Base-by-base conservation (phyloP, 352 stramenopile genomes). In the Chrysophaeum taylorii region DNA sequence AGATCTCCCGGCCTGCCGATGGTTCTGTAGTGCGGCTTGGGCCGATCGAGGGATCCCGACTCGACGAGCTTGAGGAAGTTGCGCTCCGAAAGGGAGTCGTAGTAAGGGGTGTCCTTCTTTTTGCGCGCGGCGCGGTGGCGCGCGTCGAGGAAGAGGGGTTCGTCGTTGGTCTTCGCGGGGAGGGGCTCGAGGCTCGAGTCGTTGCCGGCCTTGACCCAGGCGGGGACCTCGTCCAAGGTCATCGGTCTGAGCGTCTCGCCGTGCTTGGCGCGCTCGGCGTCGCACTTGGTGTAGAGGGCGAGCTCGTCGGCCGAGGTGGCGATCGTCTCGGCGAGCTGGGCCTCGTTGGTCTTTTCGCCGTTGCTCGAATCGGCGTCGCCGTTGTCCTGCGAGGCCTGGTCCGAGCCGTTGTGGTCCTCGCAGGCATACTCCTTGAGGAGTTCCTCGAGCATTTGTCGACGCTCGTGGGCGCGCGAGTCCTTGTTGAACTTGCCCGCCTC, bases 401-500 rank as follows among this genome's bases (percentile, higher is more conserved):
- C n/a, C n/a, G n/a, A n/a, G n/a, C n/a, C n/a, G n/a, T n/a, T n/a
- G n/a, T n/a, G n/a, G n/a, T n/a, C n/a, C n/a, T n/a, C n/a, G n/a
- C n/a, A n/a, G n/a, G n/a, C n/a, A n/a, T n/a, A 60, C 48, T 60
- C 48, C 5, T 21, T 15, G 33, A 66, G 57, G 12, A 66, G 57
- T 5, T 66, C 57, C 57, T 66, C 57, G 57, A 66, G 33, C 57
- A 66, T 66, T 1, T 48, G 62, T 53, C 64, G 57, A 37, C 68
- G 27, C 61, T 73, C 70, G 29, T 61, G 43, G 5, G 43, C 52
- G 39, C 74, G 71, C 23, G 45, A 69, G 27, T 73, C 71, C 12
- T 42, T 33, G 38, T 73, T 78, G 69, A 81, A 81, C 68, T 79
- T 72, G 35, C 61, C 81, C 41, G 18, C 92, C 57, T 66, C 57